Conservation (phyloP, 2,329 filamentous ascomycete genomes). For the Curvularia verruculosa region DNA sequence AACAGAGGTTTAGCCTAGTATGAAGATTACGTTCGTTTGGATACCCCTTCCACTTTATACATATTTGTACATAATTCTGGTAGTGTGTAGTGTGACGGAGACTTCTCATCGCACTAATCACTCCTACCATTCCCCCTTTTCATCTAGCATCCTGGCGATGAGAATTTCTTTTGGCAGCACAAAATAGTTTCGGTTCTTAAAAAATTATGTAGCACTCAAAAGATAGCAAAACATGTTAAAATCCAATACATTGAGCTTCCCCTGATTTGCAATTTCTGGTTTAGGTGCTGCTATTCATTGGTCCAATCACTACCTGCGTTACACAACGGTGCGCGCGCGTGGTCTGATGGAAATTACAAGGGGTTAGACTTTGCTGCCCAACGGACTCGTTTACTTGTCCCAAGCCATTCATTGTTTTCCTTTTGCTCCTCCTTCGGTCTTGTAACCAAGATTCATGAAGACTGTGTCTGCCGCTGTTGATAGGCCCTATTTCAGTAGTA, state of each 20-base stretch:
- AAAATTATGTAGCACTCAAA: background rate
- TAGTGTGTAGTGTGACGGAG: slow-evolving; percentile 1
- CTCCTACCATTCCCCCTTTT: background rate
- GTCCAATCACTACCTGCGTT: background rate
- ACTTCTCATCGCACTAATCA: background rate
- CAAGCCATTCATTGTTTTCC: too few species aligned
- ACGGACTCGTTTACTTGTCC: too few species aligned
- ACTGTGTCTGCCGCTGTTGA: background rate
- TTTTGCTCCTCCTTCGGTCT: too few species aligned
- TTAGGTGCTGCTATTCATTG: background rate
- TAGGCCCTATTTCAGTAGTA: background rate
- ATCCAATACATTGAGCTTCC: background rate
- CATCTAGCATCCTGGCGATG: background rate
- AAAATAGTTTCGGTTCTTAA: background rate
- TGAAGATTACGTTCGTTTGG: slow-evolving; percentile 26
- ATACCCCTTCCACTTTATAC: slow-evolving; percentile 25
- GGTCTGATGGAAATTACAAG: too few species aligned
- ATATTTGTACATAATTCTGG: slow-evolving; percentile 29
- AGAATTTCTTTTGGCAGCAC: background rate
- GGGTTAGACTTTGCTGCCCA: too few species aligned
- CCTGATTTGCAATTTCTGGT: background rate
- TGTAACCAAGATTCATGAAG: background rate
- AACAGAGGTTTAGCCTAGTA: slow-evolving; percentile 6
- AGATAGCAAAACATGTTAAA: slow-evolving; percentile 2
- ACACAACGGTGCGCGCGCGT: too few species aligned